Conservation (phyloP, 345 rosid species). For the Odontarrhena argentea region DNA sequence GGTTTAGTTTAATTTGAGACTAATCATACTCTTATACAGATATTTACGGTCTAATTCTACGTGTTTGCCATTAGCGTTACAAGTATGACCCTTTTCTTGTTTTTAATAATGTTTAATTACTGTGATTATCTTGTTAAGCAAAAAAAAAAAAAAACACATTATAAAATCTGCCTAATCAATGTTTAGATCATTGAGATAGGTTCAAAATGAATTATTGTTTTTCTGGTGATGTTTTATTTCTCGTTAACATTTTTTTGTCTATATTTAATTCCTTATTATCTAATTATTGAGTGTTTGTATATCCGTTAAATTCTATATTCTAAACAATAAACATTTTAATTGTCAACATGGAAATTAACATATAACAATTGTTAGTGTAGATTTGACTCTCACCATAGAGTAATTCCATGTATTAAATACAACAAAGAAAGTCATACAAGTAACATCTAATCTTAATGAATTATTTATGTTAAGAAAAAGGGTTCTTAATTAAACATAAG, state of each 20-base stretch:
- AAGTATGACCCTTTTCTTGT: slow-evolving; percentile 4
- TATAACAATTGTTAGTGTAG: background rate
- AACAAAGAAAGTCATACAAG: slow-evolving; percentile 2
- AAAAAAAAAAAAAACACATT: background rate
- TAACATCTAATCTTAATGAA: slow-evolving; percentile 4
- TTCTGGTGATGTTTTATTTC: too few relatives aligned
- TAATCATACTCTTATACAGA: background rate
- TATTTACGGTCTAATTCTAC: slow-evolving; percentile 23
- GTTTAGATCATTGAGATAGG: too few relatives aligned
- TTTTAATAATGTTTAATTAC: slow-evolving; percentile 4
- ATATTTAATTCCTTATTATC: too few relatives aligned
- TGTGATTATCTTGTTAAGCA: slow-evolving; percentile 13
- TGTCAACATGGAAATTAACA: too few relatives aligned
- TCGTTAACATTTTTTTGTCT: too few relatives aligned
- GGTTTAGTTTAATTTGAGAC: slow-evolving; percentile 25
- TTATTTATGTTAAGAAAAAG: background rate
- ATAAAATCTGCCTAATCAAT: background rate
- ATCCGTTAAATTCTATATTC: too few relatives aligned
- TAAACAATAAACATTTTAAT: too few relatives aligned
- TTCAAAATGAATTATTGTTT: too few relatives aligned
- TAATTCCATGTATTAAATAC: background rate
- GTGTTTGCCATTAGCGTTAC: slow-evolving; percentile 34
- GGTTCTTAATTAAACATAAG: slow-evolving; percentile 12
- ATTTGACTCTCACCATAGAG: background rate
- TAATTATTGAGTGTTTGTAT: too few relatives aligned